phyloP scores from a whole-genome alignment of 768 basidiomycete species.

The Leccinum barrowsii region DNA sequence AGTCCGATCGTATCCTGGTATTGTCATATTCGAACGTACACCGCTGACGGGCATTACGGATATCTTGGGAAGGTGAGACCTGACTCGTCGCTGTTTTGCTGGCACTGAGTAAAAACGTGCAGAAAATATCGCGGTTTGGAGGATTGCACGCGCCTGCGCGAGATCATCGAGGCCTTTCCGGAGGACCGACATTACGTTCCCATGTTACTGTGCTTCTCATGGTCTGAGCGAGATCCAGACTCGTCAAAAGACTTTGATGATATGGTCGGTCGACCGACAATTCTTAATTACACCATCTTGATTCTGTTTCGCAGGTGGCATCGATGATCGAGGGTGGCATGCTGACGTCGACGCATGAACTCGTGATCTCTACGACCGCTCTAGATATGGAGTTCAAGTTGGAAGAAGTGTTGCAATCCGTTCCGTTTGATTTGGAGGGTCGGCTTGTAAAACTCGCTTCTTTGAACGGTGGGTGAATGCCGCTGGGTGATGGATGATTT shows the following conservation, averaged over 20 bases:
- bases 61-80: slow-evolving; percentile 59
- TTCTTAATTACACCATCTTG: background rate
- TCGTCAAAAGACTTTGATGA: slow-evolving; percentile 48
- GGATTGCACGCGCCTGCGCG: slow-evolving; percentile 68
- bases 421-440: slow-evolving; percentile 56
- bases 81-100: background rate
- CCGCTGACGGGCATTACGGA: slow-evolving; percentile 60
- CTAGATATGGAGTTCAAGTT: slow-evolving; percentile 61
- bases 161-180: slow-evolving; percentile 55
- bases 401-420: slow-evolving; percentile 34
- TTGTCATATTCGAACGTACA: slow-evolving; percentile 75
- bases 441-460: slow-evolving; percentile 46
- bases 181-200: slow-evolving; percentile 57
- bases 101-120: slow-evolving; percentile 1
- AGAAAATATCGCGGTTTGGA: slow-evolving; percentile 72
- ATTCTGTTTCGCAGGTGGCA: slow-evolving; percentile 39
- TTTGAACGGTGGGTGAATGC: slow-evolving; percentile 43
- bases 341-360: slow-evolving; percentile 39
- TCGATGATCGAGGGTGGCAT: slow-evolving; percentile 44
- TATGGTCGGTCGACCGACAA: slow-evolving; percentile 46
- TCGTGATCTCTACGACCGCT: slow-evolving; percentile 48
- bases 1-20: slow-evolving; percentile 45
- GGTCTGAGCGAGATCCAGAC: slow-evolving; percentile 46
- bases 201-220: slow-evolving; percentile 57
- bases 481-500: background rate